phyloP scores from a whole-genome alignment of 257 asterid genomes.

The Solanum rostratum region DNA sequence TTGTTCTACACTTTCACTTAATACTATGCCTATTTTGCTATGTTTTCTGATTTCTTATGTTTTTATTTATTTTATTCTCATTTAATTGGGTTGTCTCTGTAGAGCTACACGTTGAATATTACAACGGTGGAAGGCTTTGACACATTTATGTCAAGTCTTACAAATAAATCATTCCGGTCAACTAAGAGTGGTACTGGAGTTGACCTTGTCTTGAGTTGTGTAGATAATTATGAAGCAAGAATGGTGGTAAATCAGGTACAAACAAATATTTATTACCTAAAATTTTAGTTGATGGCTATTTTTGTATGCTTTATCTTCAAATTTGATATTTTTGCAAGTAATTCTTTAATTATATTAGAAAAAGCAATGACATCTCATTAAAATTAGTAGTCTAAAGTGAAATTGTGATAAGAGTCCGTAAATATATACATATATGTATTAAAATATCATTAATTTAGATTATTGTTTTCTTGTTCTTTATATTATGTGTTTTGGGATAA shows the following conservation, averaged over 20 bases:
- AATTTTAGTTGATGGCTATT: background rate
- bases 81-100: conserved; percentile 14
- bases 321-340: background rate
- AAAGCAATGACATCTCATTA: too few species aligned
- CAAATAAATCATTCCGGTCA: conserved; percentile 54
- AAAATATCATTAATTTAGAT: too few species aligned
- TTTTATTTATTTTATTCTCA: background rate
- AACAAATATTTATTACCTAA: conserved; percentile 4
- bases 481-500: too few species aligned
- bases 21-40: background rate
- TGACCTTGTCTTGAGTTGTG: conserved; percentile 93
- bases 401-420: too few species aligned
- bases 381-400: too few species aligned
- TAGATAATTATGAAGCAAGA: conserved; percentile 98
- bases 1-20: background rate
- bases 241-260: conserved; percentile 98
- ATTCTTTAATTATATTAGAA: background rate
- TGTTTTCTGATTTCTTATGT: background rate
- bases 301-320: background rate
- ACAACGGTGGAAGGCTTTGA: conserved; percentile 94
- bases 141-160: conserved; percentile 79
- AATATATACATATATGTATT: too few species aligned
- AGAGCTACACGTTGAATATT: conserved; percentile 95
- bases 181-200: conserved; percentile 72
- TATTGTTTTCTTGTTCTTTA: too few species aligned